Evolutionary conservation across 306 rosid genomes (phyloP).

Genomic region (Trichosanthes cucumerina): DNA sequence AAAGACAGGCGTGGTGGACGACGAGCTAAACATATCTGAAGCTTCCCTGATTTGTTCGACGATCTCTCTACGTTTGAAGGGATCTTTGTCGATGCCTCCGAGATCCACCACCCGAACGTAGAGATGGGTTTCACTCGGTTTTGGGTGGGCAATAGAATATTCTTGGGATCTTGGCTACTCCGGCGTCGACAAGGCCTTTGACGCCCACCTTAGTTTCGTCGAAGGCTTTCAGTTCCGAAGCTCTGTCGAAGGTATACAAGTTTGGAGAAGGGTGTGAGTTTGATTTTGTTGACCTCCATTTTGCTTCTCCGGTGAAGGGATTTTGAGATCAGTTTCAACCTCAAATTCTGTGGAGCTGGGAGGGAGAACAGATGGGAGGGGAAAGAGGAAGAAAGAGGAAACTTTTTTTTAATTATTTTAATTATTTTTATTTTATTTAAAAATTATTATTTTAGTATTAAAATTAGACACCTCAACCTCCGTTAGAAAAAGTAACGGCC

Average conservation of each 20-base stretch:
- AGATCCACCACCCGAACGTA: constrained; percentile 38
- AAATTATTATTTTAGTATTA: too few relatives aligned
- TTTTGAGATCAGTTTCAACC: too few relatives aligned
- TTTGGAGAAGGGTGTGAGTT: background rate
- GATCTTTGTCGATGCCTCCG: constrained; percentile 13
- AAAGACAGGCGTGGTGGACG: too few relatives aligned
- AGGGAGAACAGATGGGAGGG: too few relatives aligned
- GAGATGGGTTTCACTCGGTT: constrained; percentile 3
- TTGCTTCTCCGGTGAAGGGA: background rate
- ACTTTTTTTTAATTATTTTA: too few relatives aligned
- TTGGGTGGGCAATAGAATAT: constrained; percentile 19
- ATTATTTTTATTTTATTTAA: too few relatives aligned
- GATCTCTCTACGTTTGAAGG: constrained; percentile 9
- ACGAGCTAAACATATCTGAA: too few relatives aligned
- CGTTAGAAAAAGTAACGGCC: too few relatives aligned
- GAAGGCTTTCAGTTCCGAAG: constrained; percentile 18
- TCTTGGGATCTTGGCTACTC: constrained; percentile 19
- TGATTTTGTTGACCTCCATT: background rate
- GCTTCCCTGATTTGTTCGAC: constrained; percentile 23
- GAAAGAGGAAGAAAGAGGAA: too few relatives aligned
- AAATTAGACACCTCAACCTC: too few relatives aligned
- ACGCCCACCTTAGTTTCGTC: constrained; percentile 34
- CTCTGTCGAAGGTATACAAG: background rate
- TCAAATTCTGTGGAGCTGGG: too few relatives aligned
- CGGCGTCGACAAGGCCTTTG: constrained; percentile 30